These are phyloP conservation scores for Arbutus unedo DNA, from an alignment of 148 eudicot genomes.

Conservation along the genomic window DNA sequence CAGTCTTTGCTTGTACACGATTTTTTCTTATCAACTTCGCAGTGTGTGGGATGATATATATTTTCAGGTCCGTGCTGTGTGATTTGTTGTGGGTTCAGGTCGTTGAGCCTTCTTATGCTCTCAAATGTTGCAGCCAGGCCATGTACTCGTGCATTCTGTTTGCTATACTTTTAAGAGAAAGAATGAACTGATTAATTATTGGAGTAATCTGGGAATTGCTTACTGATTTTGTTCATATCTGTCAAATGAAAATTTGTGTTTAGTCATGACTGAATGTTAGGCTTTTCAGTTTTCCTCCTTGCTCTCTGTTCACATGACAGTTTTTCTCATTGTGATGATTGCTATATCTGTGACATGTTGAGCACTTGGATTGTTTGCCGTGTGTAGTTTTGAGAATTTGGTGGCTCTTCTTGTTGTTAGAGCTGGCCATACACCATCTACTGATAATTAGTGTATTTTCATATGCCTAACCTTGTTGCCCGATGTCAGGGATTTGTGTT, in stretches of 20 bases:
- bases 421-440: neutral
- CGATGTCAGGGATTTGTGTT: neutral
- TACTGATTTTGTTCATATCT: neutral
- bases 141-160: neutral
- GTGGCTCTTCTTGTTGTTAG: neutral
- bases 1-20: neutral
- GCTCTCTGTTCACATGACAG: neutral
- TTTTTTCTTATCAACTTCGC: neutral
- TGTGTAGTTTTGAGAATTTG: slow-evolving; percentile 4
- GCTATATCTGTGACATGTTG: neutral
- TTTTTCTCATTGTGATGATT: neutral
- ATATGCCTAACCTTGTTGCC: neutral
- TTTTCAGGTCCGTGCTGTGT: neutral
- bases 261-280: neutral
- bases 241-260: neutral
- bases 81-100: neutral
- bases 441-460: neutral
- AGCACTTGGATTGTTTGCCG: slow-evolving; percentile 5
- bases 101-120: neutral
- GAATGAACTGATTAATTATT: neutral
- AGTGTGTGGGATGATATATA: neutral
- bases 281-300: neutral
- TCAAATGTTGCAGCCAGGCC: neutral
- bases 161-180: neutral
- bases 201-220: neutral